These are phyloP conservation scores for Candida coquimbonensis DNA, from an alignment of 805 yeast species.

Conservation along the genomic window DNA sequence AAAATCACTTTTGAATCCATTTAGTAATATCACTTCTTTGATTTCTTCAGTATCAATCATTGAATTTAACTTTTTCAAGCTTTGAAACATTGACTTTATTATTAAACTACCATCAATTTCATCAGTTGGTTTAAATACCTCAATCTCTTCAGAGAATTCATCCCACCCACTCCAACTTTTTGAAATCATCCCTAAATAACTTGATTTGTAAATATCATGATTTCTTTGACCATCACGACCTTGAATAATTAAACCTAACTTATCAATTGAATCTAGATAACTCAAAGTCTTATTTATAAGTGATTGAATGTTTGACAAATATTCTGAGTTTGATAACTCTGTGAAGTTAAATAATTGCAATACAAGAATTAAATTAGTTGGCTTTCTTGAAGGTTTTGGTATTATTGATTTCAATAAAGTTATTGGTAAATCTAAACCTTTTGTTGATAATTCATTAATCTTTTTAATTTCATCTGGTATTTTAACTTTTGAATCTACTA, in stretches of 20 bases:
- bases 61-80: conserved; percentile 4
- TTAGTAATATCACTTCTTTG: conserved; percentile 4
- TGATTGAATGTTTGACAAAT: conserved; percentile 20
- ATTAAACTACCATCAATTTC: conserved; percentile 3
- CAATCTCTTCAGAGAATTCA: conserved; percentile 32
- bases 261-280: conserved; percentile 30
- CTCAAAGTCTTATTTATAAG: conserved; percentile 24
- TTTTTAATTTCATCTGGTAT: conserved; percentile 35
- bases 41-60: conserved; percentile 5
- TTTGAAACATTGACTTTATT: neutral
- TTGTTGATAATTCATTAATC: conserved; percentile 30
- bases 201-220: conserved; percentile 29
- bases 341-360: conserved; percentile 32
- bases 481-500: conserved; percentile 25
- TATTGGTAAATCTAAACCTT: conserved; percentile 37
- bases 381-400: conserved; percentile 33
- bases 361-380: conserved; percentile 36
- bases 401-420: conserved; percentile 30
- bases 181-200: conserved; percentile 39
- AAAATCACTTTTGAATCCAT: conserved; percentile 3
- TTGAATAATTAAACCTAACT: conserved; percentile 39
- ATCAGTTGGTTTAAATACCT: conserved; percentile 15
- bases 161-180: conserved; percentile 45
- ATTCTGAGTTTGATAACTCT: conserved; percentile 22
- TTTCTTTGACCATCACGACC: conserved; percentile 38